Percentiles rank a stretch among this genome's conserved stretches.
These are phyloP conservation scores for Ceratocystis diversiconidia DNA, from an alignment of 2,329 filamentous ascomycete species.

Conservation along the genomic window DNA sequence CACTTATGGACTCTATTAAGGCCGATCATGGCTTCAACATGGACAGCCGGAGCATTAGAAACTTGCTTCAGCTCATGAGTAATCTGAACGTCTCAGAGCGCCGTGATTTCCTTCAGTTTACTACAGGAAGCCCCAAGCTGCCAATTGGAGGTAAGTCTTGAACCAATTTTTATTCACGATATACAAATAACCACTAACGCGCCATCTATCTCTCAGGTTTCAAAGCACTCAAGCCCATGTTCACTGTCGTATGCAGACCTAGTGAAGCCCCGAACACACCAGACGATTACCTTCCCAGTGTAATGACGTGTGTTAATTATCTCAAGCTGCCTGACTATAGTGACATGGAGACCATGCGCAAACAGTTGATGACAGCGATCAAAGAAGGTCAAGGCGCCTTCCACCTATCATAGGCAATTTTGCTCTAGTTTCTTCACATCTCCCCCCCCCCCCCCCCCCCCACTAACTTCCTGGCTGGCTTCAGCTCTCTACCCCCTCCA, in stretches of 20 bases:
- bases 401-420: conserved; percentile 58
- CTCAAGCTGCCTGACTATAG: conserved; percentile 95
- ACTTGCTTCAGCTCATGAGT: conserved; percentile 88
- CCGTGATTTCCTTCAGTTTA: conserved; percentile 92
- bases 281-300: conserved; percentile 96
- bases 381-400: conserved; percentile 95
- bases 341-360: conserved; percentile 57
- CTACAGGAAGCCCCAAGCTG: conserved; percentile 92
- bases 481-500: neutral
- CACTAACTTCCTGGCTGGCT: neutral
- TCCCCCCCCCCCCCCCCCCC: no score
- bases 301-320: conserved; percentile 99
- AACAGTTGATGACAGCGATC: conserved; percentile 72
- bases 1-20: conserved; percentile 95
- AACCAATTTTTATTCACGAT: neutral
- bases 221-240: conserved; percentile 93
- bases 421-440: no score
- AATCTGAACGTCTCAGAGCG: conserved; percentile 60
- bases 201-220: conserved; percentile 49
- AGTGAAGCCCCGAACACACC: conserved; percentile 85
- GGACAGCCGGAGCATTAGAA: conserved; percentile 90
- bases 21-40: conserved; percentile 98
- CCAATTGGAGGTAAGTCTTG: conserved; percentile 74
- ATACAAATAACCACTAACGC: neutral
- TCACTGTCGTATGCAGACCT: conserved; percentile 98